Conservation (phyloP, 441 rosid genomes). For the Populus tomentosa region DNA sequence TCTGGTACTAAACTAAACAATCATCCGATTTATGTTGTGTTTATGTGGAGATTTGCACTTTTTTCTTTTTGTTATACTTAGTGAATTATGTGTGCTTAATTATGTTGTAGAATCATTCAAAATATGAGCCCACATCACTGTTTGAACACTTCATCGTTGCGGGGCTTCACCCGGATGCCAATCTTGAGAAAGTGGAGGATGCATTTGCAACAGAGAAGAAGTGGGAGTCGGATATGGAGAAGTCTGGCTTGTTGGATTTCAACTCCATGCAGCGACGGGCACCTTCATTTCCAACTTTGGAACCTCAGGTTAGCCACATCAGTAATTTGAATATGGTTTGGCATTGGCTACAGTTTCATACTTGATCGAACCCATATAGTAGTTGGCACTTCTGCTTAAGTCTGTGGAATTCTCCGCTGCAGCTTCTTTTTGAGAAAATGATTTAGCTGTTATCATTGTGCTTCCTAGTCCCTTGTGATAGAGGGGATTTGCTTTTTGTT, state of each 20-base stretch:
- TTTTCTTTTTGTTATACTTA: too few relatives aligned
- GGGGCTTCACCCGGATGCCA: slow-evolving; percentile 85
- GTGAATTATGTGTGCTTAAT: too few relatives aligned
- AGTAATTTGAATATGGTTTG: slow-evolving; percentile 7
- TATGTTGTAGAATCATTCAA: too few relatives aligned
- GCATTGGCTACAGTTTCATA: not conserved
- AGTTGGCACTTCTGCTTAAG: not conserved
- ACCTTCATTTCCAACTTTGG: slow-evolving; percentile 64
- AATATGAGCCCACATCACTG: slow-evolving; percentile 63
- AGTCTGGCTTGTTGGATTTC: slow-evolving; percentile 51
- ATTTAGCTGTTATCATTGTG: not conserved
- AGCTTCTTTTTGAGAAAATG: not conserved
- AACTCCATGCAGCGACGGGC: slow-evolving; percentile 47
- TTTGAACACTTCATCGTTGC: slow-evolving; percentile 87
- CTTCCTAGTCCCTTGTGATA: not conserved
- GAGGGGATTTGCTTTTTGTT: not conserved
- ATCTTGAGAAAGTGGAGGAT: slow-evolving; percentile 79
- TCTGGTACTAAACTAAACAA: too few relatives aligned
- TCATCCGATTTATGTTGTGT: too few relatives aligned
- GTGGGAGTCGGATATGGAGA: slow-evolving; percentile 70
- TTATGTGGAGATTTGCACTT: too few relatives aligned
- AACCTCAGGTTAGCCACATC: slow-evolving; percentile 70
- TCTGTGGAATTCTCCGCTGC: not conserved
- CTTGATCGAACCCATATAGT: not conserved
- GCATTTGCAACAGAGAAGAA: slow-evolving; percentile 76